Evolutionary conservation across 2,329 filamentous ascomycete genomes (phyloP), one percentile per base, ranked within the genome.

Genomic region (Fusarium hostae): DNA sequence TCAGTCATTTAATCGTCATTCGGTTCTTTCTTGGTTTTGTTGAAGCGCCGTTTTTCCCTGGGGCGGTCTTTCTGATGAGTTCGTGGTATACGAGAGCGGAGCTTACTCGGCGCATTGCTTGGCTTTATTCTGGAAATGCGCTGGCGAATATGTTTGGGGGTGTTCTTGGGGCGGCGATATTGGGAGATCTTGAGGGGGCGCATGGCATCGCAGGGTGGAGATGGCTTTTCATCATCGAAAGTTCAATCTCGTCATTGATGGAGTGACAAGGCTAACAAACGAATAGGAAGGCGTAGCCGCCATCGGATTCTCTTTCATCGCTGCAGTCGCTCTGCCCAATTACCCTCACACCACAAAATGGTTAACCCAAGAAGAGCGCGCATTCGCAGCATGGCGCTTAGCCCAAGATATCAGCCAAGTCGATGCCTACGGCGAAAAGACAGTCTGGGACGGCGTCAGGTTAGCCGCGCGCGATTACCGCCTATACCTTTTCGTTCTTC

Each of bases 141-240:
- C 69, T 88, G 1, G 85, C 85, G 1, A 86, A 86, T 59, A 84
- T 84, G 51, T 87, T 87, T 72, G 85, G 85, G 1, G 86, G 86
- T 0, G 78, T 87, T 18, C 79, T 86, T 5, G 86, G 84, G 0
- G 86, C 86, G 0, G 86, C 82, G 0, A 84, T 88, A 5, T 73
- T 87, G 0, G 82, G 81, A 1, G 80, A 79, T n/a, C 51, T 86
- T 13, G 79, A 81, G 9, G 84, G 86, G 3, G 81, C 81, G 1
- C 79, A 80, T 15, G 90, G 89, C 1, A 79, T 91, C 1, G 80
- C 83, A 2, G 90, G 89, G 2, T 92, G 90, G 90, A 82, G 88
- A 13, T 91, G 88, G 89, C 81, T 92, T 0, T 92, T 92, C 75
- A 90, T 92, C 28, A 87, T 92, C 12, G 82, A 78, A 13, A 56